These are phyloP conservation scores for Nannizzia gypsea DNA, from an alignment of 2,329 filamentous ascomycete genomes.

Conservation along the genomic window DNA sequence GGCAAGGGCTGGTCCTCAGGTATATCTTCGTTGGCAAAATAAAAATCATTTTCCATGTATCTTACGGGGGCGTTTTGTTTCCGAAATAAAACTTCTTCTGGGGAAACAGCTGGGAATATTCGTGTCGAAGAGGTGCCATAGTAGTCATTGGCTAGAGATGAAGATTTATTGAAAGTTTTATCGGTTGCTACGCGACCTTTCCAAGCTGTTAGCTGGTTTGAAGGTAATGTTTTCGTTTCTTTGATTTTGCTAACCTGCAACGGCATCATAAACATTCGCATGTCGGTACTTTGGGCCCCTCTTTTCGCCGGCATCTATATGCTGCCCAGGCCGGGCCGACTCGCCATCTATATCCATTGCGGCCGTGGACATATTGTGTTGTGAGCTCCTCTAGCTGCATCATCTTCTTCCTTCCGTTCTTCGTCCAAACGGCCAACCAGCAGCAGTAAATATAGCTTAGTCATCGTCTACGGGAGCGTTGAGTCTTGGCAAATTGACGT, in stretches of 20 bases:
- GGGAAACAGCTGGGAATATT: slow-evolving; percentile 33
- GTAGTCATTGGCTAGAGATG: slow-evolving; percentile 22
- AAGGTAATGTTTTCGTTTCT: background rate
- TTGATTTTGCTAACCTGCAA: slow-evolving; percentile 36
- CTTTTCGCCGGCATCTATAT: background rate
- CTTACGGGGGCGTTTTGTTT: slow-evolving; percentile 39
- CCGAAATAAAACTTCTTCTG: slow-evolving; percentile 49
- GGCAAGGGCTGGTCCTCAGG: slow-evolving; percentile 35
- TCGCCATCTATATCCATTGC: background rate
- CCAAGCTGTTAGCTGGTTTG: slow-evolving; percentile 7
- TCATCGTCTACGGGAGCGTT: too few relatives aligned
- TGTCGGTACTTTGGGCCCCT: slow-evolving; percentile 18
- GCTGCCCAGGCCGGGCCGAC: background rate
- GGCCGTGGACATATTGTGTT: background rate
- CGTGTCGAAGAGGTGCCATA: slow-evolving; percentile 17
- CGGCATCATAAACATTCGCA: slow-evolving; percentile 46
- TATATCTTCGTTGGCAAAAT: slow-evolving; percentile 42
- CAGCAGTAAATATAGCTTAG: background rate
- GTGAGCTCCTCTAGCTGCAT: too few relatives aligned
- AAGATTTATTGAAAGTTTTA: slow-evolving; percentile 22
- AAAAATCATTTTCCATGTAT: slow-evolving; percentile 44
- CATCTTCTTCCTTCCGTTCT: background rate
- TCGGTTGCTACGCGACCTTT: slow-evolving; percentile 37
- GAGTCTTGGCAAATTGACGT: background rate
- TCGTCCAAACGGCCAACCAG: background rate